Percentiles rank a stretch among this genome's conserved stretches.
Conservation (phyloP, 2,329 filamentous ascomycete genomes). For the Nemania diffusa region DNA sequence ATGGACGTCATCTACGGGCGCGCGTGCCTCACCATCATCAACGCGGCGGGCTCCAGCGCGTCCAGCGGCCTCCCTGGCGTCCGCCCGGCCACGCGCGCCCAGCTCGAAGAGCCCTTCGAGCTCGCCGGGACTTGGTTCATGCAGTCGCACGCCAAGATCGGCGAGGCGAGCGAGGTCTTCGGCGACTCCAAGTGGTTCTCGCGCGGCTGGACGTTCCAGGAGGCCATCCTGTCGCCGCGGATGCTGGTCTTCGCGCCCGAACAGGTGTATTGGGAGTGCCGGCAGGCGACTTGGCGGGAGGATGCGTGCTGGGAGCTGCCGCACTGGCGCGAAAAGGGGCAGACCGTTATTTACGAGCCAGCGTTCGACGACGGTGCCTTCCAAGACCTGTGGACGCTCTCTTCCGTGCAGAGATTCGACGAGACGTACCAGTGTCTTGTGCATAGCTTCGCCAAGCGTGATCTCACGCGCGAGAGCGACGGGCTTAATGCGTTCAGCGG, state of each 20-base stretch:
- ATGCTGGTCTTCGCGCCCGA: conserved; percentile 2
- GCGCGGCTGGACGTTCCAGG: conserved; percentile 9
- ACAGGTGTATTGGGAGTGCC: conserved; percentile 10
- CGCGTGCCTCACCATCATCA: conserved; percentile 10
- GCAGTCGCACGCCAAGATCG: conserved; percentile 1
- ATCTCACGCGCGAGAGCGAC: neutral
- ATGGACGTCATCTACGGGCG: conserved; percentile 9
- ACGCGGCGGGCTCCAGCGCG: neutral
- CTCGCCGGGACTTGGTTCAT: conserved; percentile 5
- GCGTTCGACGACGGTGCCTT: neutral
- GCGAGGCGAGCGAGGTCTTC: neutral
- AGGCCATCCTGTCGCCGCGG: conserved; percentile 5
- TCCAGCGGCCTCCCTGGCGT: conserved; percentile 6
- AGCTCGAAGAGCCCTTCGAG: conserved; percentile 8
- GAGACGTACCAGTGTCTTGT: neutral
- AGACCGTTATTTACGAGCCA: neutral
- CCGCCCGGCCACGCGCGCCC: neutral
- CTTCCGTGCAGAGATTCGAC: neutral
- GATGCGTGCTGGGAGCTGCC: conserved; percentile 1
- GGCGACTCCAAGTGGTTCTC: conserved; percentile 6
- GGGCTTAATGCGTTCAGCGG: neutral
- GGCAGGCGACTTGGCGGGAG: neutral
- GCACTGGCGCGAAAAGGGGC: neutral
- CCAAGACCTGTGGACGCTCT: neutral
- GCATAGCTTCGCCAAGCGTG: neutral